Base-by-base conservation (phyloP, 1,284 basidiomycete species). In the Kwoniella shivajii region DNA sequence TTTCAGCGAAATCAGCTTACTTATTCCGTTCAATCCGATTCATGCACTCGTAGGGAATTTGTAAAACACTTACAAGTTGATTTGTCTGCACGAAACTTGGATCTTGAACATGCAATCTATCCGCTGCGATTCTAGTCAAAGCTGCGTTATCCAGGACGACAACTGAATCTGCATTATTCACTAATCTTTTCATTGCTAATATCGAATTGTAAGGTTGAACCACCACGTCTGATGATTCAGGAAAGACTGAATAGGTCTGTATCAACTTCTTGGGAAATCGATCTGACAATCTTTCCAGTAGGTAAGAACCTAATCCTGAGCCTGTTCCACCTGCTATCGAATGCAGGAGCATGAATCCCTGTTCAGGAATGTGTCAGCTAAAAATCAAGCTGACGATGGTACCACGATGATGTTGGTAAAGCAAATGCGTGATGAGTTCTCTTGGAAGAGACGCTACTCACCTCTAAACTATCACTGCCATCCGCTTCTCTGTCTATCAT, bases 331-430 rank as follows among this genome's bases (percentile, higher is more conserved):
- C 95, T 37, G 96, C 96, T 76, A 99, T 99, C 29, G 95, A 98
- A 76, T 99, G 96, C 81, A 98, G 89, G 44, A 96, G 82, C 90
- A 98, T 96, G 80, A 99, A 99, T 1, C 94, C 96, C 94, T 99
- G 71, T 24, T 6, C 11, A 24, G 18, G 20, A 13, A 6, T 26
- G 22, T 13, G 29, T 43, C 41, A 43, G 41, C 41, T 6, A 18
- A 16, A 26, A 20, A 18, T 29, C 33, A 20, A 14, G 7, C 11
- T 13, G 39, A 29, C 9, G 9, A 44, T 27, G n/a, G 24, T 11
- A 24, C n/a, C 43, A 30, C 16, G 18, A 22, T 31, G 29, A 20
- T 30, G 29, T 11, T 6, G 42, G 7, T 29, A 4, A 31, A 6
- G 13, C 10, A 26, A 29, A 26, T 29, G 20, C n/a, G 41, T 18